Conservation (phyloP, 805 yeast genomes). For the Clavispora fructus region DNA sequence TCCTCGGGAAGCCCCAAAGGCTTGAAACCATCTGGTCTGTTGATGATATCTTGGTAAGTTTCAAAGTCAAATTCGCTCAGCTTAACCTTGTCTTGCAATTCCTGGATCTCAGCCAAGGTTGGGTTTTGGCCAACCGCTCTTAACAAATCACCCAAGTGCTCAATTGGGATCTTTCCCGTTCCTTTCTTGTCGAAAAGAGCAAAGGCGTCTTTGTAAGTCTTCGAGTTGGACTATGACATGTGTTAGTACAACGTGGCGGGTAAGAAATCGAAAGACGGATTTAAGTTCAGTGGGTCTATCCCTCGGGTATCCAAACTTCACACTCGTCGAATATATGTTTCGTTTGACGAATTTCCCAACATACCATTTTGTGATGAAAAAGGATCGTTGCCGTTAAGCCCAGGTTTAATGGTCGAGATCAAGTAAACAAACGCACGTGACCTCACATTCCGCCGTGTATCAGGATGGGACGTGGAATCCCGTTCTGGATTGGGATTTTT, state of each 20-base stretch:
- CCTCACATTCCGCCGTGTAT: background rate
- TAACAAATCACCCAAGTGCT: slow-evolving; percentile 84
- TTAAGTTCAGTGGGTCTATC: no score
- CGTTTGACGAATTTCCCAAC: background rate
- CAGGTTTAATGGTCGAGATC: background rate
- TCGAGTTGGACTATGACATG: slow-evolving; percentile 25
- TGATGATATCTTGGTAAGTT: slow-evolving; percentile 68
- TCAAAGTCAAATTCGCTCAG: slow-evolving; percentile 62
- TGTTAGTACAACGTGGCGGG: slow-evolving; percentile 7
- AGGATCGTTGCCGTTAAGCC: background rate
- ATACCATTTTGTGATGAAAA: background rate
- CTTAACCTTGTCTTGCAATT: slow-evolving; percentile 38
- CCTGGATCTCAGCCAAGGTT: slow-evolving; percentile 78
- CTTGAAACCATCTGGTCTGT: slow-evolving; percentile 85
- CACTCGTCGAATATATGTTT: background rate
- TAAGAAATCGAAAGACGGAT: no score
- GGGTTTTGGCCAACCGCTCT: slow-evolving; percentile 99
- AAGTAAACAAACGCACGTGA: slow-evolving; percentile 6
- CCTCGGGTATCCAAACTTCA: no score
- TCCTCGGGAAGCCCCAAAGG: slow-evolving; percentile 86
- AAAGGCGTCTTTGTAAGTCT: slow-evolving; percentile 81
- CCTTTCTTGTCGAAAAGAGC: slow-evolving; percentile 96
- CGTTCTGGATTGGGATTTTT: no score
- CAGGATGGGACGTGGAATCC: background rate
- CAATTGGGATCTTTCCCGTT: slow-evolving; percentile 80